Conservation (phyloP, 495 filamentous ascomycete species). For the Aspergillus ellipticus region DNA sequence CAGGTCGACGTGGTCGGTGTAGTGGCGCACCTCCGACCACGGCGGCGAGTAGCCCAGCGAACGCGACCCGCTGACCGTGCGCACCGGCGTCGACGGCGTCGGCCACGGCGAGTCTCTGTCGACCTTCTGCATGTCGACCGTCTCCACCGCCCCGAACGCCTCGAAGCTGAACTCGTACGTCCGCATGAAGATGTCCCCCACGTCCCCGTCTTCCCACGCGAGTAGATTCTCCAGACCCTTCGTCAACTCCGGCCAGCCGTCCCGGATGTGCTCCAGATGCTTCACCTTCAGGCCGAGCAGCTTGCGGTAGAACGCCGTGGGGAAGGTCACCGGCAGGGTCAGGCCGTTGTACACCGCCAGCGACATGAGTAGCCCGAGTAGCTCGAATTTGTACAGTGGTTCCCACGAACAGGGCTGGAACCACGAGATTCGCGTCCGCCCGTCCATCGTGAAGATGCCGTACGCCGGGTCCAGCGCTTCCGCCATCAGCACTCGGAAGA, state of each 20-base stretch:
- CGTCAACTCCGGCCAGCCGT: constrained; percentile 81
- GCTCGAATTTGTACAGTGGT: constrained; percentile 83
- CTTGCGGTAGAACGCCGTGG: constrained; percentile 76
- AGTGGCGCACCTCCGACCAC: constrained; percentile 25
- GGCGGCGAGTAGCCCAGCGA: constrained; percentile 16
- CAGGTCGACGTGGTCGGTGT: constrained; percentile 14
- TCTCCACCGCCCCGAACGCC: constrained; percentile 54
- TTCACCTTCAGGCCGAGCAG: constrained; percentile 63
- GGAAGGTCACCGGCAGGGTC: constrained; percentile 84
- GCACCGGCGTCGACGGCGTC: constrained; percentile 6
- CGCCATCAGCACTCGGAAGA: constrained; percentile 77
- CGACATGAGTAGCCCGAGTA: constrained; percentile 80
- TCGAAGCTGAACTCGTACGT: constrained; percentile 84
- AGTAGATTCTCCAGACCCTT: constrained; percentile 67
- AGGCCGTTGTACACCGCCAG: constrained; percentile 94
- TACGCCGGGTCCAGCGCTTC: constrained; percentile 74
- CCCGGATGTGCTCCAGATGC: constrained; percentile 68
- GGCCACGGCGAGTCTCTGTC: constrained; percentile 40
- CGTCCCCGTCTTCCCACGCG: constrained; percentile 73
- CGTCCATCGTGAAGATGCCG: constrained; percentile 74
- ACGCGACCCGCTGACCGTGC: neutral
- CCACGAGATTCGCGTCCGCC: constrained; percentile 73
- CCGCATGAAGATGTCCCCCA: constrained; percentile 74
- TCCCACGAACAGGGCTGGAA: constrained; percentile 78
- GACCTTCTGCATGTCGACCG: constrained; percentile 53